Percentiles rank a stretch among this genome's conserved stretches.
Evolutionary conservation across 768 basidiomycete species (phyloP).

Genomic region (Mycena epipterygia): DNA sequence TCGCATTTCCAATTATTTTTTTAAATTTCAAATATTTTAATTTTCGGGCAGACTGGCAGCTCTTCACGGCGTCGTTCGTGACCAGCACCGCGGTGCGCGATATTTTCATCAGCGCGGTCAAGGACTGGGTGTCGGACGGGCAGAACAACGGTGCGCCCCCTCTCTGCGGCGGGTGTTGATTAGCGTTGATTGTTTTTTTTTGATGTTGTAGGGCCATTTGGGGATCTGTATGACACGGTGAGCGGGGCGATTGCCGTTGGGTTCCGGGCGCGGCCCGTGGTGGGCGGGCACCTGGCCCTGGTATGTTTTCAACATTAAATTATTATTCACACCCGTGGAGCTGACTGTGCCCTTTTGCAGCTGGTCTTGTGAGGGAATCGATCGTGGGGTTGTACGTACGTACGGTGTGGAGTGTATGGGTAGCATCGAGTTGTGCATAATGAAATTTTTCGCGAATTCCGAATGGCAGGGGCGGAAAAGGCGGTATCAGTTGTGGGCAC

Average conservation of each 20-base stretch:
- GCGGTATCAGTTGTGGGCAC: neutral
- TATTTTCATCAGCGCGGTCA: conserved; percentile 63
- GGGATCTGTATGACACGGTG: conserved; percentile 70
- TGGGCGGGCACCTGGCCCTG: conserved; percentile 66
- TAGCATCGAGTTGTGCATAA: too few relatives aligned
- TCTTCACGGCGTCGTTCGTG: conserved; percentile 68
- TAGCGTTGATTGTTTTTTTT: too few relatives aligned
- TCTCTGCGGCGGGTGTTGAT: neutral
- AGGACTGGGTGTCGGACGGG: conserved; percentile 63
- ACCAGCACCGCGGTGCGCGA: conserved; percentile 61
- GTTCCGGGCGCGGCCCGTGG: conserved; percentile 70
- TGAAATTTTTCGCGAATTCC: too few relatives aligned
- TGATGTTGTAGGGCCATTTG: conserved; percentile 45
- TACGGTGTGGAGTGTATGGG: neutral
- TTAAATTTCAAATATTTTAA: too few relatives aligned
- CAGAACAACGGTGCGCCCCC: conserved; percentile 46
- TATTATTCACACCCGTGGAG: neutral
- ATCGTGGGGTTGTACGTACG: neutral
- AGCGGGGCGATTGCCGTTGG: conserved; percentile 58
- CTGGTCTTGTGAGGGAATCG: conserved; percentile 12
- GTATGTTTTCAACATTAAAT: conserved; percentile 46
- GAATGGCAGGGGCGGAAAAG: too few relatives aligned
- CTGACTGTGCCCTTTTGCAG: conserved; percentile 6
- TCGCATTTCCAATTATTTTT: too few relatives aligned
- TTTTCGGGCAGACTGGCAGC: conserved; percentile 75